Base-by-base conservation (phyloP, 2,329 filamentous ascomycete species). In the Fusarium oligoseptatum region DNA sequence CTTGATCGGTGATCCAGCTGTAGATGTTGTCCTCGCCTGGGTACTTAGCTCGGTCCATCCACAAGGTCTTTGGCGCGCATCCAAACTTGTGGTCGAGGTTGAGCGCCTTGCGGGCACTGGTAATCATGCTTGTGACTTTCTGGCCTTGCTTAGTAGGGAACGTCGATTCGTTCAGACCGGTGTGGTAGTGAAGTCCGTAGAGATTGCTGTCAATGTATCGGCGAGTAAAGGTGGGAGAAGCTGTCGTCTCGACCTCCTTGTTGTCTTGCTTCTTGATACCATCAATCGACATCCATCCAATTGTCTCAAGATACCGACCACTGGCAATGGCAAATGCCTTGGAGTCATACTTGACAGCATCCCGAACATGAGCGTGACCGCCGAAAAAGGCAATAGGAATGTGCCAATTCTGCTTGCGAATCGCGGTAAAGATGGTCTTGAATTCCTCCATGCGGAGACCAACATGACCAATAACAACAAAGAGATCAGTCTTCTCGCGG, bases 141-240 rank as follows among this genome's bases (percentile, higher is more conserved):
- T 87, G 88, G 20, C 96, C 96, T 56, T 92, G 88, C 15, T 92
- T 85, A 0, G 96, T 98, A 2, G 90, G 88, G 80, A 98, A 98
- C 0, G 91, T 93, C 0, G 89, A 87, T 17, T 88, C 86, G 76
- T 96, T 92, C 34, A 93, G 89, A 0, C 90, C 90, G 3, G 93
- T 94, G 81, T 98, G 96, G 78, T 97, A 89, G 77, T 95, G 89
- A 68, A 97, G 88, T 1, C 95, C 97, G 71, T 91, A 93, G 0
- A 98, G 87, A 77, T 98, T 98, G 84, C 95, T 98, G 84, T 98
- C 96, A 70, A 98, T 96, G 83, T 98, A 98, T 68, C 92, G 90
- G 55, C 96, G 90, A 63, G 89, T 88, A 80, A 97, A 98, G 2
- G 86, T 88, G 50, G 91, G 84, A 0, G 83, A 81, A 7, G 83